Percentiles rank a stretch among this genome's conserved stretches.
These are phyloP conservation scores for Picochlorum sp. DNA, from an alignment of 139 green algal species.

Conservation along the genomic window DNA sequence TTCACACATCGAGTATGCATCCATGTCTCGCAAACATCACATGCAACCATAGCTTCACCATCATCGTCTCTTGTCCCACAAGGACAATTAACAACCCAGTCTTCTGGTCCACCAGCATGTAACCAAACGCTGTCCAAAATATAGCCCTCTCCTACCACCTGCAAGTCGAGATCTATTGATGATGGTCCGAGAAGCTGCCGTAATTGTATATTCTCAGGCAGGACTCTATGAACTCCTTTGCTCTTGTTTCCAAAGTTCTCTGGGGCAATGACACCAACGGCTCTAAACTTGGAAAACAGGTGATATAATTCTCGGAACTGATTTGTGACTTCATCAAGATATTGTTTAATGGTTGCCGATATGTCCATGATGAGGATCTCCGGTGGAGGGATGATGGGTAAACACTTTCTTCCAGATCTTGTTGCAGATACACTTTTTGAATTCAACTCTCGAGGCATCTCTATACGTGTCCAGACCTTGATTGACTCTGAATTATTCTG, in stretches of 20 bases:
- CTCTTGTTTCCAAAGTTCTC: neutral
- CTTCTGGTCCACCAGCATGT: constrained; percentile 67
- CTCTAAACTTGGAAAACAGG: constrained; percentile 30
- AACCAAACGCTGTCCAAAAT: constrained; percentile 22
- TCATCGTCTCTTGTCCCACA: constrained; percentile 86
- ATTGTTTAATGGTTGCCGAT: constrained; percentile 22
- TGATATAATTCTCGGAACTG: constrained; percentile 59
- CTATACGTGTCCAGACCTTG: no score
- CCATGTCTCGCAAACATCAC: constrained; percentile 61
- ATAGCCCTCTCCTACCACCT: constrained; percentile 27
- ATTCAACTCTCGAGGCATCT: no score
- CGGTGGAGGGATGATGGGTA: constrained; percentile 24
- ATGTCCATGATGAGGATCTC: constrained; percentile 43
- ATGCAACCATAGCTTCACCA: constrained; percentile 92
- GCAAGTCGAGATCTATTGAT: neutral
- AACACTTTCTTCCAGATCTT: no score
- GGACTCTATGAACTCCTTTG: neutral
- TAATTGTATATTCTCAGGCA: neutral
- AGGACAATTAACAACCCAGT: constrained; percentile 77
- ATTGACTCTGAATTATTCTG: neutral
- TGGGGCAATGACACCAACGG: no score
- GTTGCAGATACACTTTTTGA: no score
- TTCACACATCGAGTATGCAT: constrained; percentile 12
- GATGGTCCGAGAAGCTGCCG: neutral
- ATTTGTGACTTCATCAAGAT: constrained; percentile 32